Conservation (phyloP, 108 stramenopile species). For the Cyclotella cryptica region DNA sequence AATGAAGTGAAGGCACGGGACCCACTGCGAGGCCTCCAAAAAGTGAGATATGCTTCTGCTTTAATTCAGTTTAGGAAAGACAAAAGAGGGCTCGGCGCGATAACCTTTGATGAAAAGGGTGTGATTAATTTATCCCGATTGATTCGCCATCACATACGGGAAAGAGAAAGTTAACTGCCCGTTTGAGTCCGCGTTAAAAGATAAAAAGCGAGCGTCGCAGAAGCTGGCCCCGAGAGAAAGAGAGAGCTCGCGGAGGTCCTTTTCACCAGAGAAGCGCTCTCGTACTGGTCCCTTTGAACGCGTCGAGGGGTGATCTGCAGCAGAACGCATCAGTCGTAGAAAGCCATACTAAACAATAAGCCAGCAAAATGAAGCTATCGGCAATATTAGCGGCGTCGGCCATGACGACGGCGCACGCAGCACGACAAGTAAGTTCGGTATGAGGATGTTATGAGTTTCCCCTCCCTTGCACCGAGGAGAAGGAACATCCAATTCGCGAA, state of each 20-base stretch:
- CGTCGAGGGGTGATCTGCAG: not conserved
- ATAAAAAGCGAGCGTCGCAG: not conserved
- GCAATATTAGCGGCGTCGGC: not conserved
- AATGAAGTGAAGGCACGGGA: no score
- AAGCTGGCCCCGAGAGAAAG: no score
- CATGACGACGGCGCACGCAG: not conserved
- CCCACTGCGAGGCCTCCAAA: no score
- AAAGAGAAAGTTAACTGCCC: not conserved
- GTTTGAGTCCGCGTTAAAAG: not conserved
- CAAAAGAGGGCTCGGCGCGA: no score
- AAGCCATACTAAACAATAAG: not conserved
- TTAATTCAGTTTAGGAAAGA: no score
- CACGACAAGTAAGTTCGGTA: not conserved
- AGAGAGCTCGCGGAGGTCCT: not conserved
- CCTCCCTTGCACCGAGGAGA: not conserved
- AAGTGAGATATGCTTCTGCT: no score
- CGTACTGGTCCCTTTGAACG: not conserved
- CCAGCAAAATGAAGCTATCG: not conserved
- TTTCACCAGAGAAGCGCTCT: not conserved
- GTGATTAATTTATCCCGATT: no score
- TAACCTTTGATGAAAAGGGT: no score
- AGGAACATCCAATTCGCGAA: not conserved
- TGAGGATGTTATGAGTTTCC: not conserved
- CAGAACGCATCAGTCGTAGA: constrained; percentile 2
- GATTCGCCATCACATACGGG: no score